phyloP scores from a whole-genome alignment of 202 grass and related monocot genomes.

The Cymbopogon flexuosus region DNA sequence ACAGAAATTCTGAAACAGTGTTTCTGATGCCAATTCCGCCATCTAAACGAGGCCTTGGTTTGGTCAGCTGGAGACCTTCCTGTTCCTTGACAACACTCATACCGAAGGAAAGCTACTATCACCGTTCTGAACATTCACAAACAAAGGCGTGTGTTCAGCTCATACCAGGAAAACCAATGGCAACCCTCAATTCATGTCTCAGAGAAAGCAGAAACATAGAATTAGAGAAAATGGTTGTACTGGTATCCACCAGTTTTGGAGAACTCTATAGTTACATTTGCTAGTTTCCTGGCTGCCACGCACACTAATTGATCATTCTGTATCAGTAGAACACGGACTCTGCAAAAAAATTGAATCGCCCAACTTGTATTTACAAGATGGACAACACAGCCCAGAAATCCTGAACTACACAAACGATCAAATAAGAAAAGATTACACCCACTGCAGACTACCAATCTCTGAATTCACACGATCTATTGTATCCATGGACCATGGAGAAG shows the following conservation, averaged over 20 bases:
- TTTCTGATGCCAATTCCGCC: no score
- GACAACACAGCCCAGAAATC: slow-evolving; percentile 24
- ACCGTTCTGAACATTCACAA: neutral
- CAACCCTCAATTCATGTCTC: neutral
- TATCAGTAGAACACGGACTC: neutral
- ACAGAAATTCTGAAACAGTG: no score
- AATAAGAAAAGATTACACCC: neutral
- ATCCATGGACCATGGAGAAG: neutral
- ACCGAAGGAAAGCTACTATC: neutral
- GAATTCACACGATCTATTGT: neutral
- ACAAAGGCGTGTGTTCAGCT: neutral
- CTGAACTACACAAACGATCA: slow-evolving; percentile 21
- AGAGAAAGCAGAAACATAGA: neutral
- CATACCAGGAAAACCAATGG: neutral
- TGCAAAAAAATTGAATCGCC: neutral
- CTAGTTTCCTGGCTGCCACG: slow-evolving; percentile 3
- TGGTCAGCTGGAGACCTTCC: neutral
- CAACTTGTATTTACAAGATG: slow-evolving; percentile 17
- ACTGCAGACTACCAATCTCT: neutral
- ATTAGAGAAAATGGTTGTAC: neutral
- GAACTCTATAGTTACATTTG: neutral
- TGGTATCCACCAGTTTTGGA: neutral
- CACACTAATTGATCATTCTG: neutral
- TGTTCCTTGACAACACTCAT: neutral
- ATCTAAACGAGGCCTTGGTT: no score